Evolutionary conservation across 208 protist genomes (phyloP).

Genomic region (Crithidia brevicula): DNA sequence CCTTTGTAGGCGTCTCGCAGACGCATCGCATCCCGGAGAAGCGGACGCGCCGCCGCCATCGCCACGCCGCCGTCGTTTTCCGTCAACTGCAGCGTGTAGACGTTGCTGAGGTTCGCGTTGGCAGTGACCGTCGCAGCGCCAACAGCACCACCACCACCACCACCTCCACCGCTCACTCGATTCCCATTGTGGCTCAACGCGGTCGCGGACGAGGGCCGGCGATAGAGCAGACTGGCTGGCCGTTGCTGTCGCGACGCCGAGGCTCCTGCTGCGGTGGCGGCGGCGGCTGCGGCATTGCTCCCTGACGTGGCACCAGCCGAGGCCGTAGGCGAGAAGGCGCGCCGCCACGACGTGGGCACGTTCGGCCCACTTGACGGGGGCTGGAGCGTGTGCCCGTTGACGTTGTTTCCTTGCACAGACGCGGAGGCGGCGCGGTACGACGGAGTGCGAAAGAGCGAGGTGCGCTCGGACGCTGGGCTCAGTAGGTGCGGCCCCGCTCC

Average conservation of each 20-base stretch:
- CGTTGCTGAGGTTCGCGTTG: slow-evolving; percentile 12
- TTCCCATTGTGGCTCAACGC: not conserved
- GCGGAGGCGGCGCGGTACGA: slow-evolving; percentile 14
- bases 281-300: not conserved
- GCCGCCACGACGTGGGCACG: slow-evolving; percentile 9
- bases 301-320: not conserved
- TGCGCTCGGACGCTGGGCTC: not conserved
- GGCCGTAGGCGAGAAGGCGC: slow-evolving; percentile 1
- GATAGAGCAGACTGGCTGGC: slow-evolving; percentile 17
- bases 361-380: not conserved
- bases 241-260: slow-evolving; percentile 1
- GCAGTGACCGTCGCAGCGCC: not conserved
- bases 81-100: slow-evolving; percentile 67
- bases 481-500: not conserved
- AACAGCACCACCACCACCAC: no score
- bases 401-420: not conserved
- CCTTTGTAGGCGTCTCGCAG: slow-evolving; percentile 76
- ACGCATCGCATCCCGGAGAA: slow-evolving; percentile 45
- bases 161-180: no score
- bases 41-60: slow-evolving; percentile 60
- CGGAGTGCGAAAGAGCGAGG: slow-evolving; percentile 8
- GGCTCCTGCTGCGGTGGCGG: not conserved
- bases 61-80: slow-evolving; percentile 81
- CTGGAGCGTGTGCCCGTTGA: not conserved
- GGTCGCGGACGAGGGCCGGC: slow-evolving; percentile 10